These are phyloP conservation scores for Apophysomyces sp. DNA, from an alignment of 371 early-diverging fungal genomes.

Conservation along the genomic window DNA sequence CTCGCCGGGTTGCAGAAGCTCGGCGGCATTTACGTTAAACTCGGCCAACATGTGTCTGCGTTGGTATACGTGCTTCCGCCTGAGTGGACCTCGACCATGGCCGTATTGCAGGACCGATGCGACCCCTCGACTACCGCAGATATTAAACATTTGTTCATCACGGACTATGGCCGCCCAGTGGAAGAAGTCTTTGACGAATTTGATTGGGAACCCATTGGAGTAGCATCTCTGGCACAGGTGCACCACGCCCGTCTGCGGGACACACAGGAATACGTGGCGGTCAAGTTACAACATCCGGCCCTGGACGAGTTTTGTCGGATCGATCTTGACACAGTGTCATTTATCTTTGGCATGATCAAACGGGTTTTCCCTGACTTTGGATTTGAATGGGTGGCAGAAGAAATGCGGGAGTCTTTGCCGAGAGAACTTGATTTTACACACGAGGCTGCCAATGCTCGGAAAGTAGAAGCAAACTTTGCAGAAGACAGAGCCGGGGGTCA, in stretches of 20 bases:
- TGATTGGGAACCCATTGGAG: slow-evolving; percentile 72
- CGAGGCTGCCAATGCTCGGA: slow-evolving; percentile 77
- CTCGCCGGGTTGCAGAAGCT: slow-evolving; percentile 55
- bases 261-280: slow-evolving; percentile 70
- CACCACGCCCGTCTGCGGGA: slow-evolving; percentile 66
- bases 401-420: slow-evolving; percentile 83
- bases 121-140: slow-evolving; percentile 58
- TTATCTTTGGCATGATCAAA: slow-evolving; percentile 62
- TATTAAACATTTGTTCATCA: slow-evolving; percentile 60
- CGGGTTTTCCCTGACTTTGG: slow-evolving; percentile 84
- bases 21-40: slow-evolving; percentile 92
- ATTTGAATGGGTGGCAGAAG: slow-evolving; percentile 89
- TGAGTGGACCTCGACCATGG: slow-evolving; percentile 88
- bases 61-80: slow-evolving; percentile 83
- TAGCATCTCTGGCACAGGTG: slow-evolving; percentile 85
- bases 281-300: slow-evolving; percentile 90
- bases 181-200: slow-evolving; percentile 62
- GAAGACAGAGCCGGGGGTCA: slow-evolving; percentile 16
- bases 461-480: slow-evolving; percentile 62
- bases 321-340: slow-evolving; percentile 77
- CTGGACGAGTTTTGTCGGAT: slow-evolving; percentile 72
- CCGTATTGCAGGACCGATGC: slow-evolving; percentile 83
- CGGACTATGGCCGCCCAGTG: slow-evolving; percentile 60
- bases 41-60: slow-evolving; percentile 90
- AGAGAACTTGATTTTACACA: slow-evolving; percentile 83